Conservation (phyloP, 441 rosid species). For the Eutrema salsugineum region DNA sequence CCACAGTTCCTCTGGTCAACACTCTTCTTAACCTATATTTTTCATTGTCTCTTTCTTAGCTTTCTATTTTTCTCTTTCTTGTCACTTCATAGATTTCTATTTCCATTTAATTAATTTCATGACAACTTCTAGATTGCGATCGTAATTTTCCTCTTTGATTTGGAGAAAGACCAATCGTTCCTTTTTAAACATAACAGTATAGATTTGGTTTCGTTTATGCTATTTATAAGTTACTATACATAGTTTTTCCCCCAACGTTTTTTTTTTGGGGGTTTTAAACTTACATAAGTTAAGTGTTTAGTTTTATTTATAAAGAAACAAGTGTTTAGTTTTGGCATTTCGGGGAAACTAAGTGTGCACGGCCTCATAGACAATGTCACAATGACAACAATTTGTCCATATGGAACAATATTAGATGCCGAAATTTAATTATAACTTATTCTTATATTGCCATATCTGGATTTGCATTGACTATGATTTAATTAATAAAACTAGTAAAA, state of each 20-base stretch:
- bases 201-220: slow-evolving; percentile 17
- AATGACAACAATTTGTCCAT: not conserved
- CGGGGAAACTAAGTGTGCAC: not conserved
- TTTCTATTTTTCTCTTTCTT: slow-evolving; percentile 28
- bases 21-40: slow-evolving; percentile 22
- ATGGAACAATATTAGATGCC: not conserved
- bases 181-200: slow-evolving; percentile 13
- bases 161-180: not conserved
- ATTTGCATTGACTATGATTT: too few relatives aligned
- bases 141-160: slow-evolving; percentile 13
- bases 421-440: too few relatives aligned
- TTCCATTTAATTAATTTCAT: slow-evolving; percentile 14
- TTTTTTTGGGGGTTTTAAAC: not conserved
- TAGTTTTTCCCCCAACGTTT: not conserved
- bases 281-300: not conserved
- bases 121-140: slow-evolving; percentile 4
- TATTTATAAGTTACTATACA: not conserved
- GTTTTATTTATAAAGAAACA: too few relatives aligned
- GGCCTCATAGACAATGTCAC: not conserved
- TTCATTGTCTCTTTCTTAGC: slow-evolving; percentile 26
- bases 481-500: too few relatives aligned
- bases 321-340: not conserved
- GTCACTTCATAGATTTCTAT: slow-evolving; percentile 29
- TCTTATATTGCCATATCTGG: too few relatives aligned
- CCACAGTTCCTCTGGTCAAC: slow-evolving; percentile 36